Conservation (phyloP, 106 monocot species). For the Posidonia australis region DNA sequence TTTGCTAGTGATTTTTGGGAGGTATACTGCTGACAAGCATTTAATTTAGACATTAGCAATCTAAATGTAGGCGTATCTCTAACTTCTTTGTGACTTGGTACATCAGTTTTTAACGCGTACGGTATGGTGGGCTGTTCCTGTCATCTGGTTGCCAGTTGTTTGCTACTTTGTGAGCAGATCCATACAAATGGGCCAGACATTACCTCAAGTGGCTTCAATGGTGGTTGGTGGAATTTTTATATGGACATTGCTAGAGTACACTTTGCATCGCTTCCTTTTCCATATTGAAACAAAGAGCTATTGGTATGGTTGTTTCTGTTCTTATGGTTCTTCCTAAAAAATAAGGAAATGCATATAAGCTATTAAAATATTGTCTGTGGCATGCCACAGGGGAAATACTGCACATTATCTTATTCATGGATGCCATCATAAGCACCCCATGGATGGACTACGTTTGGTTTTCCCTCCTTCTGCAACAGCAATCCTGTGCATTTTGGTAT, state of each 20-base stretch:
- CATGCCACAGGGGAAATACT: conserved; percentile 84
- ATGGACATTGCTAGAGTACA: conserved; percentile 76
- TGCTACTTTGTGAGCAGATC: conserved; percentile 37
- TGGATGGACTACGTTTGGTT: conserved; percentile 75
- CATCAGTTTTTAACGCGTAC: conserved; percentile 59
- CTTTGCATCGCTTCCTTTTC: conserved; percentile 76
- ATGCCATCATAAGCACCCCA: conserved; percentile 87
- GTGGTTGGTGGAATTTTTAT: conserved; percentile 37
- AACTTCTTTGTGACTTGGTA: no score
- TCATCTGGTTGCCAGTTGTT: conserved; percentile 78
- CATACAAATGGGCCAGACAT: conserved; percentile 36
- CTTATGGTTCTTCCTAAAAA: no score
- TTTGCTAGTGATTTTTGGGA: conserved; percentile 55
- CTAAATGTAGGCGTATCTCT: no score
- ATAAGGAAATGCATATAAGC: no score
- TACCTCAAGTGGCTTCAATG: conserved; percentile 28
- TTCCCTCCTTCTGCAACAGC: conserved; percentile 83
- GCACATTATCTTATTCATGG: conserved; percentile 81
- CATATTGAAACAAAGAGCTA: conserved; percentile 71
- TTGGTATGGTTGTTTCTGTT: conserved; percentile 45
- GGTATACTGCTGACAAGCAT: conserved; percentile 27
- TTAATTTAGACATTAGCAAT: no score
- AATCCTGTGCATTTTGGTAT: conserved; percentile 58
- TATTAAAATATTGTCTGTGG: no score
- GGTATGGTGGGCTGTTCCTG: conserved; percentile 71